These are phyloP conservation scores for Cunninghamia lanceolata DNA, from an alignment of 75 land plant genomes.

Conservation along the genomic window DNA sequence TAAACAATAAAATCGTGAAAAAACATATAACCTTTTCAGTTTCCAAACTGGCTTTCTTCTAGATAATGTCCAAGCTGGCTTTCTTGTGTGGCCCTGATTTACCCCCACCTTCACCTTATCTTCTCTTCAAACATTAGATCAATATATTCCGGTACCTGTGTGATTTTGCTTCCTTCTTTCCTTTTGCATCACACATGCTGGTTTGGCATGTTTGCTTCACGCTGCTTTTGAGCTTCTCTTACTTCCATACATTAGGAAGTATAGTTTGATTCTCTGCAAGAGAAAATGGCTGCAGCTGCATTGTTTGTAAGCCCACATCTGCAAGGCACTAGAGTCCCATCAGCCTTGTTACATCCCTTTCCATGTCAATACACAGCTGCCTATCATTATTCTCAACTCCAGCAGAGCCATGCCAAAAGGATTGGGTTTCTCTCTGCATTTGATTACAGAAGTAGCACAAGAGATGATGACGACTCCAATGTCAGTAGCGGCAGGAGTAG, in stretches of 20 bases:
- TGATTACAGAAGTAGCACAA: background rate
- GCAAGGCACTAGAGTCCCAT: background rate
- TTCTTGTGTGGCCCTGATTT: too few species aligned
- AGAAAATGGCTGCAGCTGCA: background rate
- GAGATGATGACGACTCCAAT: background rate
- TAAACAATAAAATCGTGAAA: too few species aligned
- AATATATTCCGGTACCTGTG: too few species aligned
- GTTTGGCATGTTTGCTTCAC: too few species aligned
- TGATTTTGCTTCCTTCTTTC: too few species aligned
- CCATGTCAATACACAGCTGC: background rate
- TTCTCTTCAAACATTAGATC: too few species aligned
- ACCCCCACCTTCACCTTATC: too few species aligned
- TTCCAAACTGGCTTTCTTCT: too few species aligned
- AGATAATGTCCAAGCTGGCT: too few species aligned
- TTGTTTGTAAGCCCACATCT: background rate
- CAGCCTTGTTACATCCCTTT: background rate
- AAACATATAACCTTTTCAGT: too few species aligned
- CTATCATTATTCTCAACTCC: background rate
- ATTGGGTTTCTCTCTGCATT: background rate
- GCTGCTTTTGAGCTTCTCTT: too few species aligned
- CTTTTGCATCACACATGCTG: too few species aligned
- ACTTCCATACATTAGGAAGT: background rate
- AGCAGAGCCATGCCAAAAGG: background rate
- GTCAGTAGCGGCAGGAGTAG: background rate
- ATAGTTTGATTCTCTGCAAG: background rate